phyloP scores from a whole-genome alignment of 495 filamentous ascomycete species.

The Ascodesmis nigricans region DNA sequence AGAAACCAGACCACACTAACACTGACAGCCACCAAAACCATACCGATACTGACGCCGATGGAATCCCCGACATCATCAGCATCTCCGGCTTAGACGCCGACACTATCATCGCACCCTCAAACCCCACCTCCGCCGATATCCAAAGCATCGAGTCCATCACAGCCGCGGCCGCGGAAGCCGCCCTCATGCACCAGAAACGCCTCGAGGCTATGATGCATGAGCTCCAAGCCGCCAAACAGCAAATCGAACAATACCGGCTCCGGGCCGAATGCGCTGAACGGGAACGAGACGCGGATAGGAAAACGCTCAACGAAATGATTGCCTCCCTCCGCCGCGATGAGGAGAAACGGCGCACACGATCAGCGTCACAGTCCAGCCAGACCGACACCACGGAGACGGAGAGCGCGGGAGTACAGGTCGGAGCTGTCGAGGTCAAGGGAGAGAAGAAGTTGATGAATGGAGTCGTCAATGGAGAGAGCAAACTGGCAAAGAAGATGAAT shows the following conservation, averaged over 20 bases:
- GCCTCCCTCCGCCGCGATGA: constrained; percentile 53
- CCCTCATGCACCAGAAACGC: constrained; percentile 40
- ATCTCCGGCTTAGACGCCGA: constrained; percentile 24
- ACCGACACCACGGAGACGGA: constrained; percentile 25
- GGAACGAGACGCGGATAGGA: constrained; percentile 42
- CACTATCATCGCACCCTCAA: constrained; percentile 6
- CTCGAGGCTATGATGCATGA: constrained; percentile 61
- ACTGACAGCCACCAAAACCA: constrained; percentile 7
- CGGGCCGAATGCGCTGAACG: constrained; percentile 50
- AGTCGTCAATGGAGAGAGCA: too few species aligned
- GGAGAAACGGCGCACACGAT: constrained; percentile 21
- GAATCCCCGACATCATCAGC: constrained; percentile 19
- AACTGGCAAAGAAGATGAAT: too few species aligned
- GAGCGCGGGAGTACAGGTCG: constrained; percentile 14
- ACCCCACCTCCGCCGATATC: constrained; percentile 18
- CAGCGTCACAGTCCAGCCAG: constrained; percentile 13
- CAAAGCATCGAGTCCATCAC: constrained; percentile 23
- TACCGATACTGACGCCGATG: constrained; percentile 14
- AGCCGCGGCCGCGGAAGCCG: constrained; percentile 27
- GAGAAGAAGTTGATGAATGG: too few species aligned
- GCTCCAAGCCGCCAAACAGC: constrained; percentile 59
- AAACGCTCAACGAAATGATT: constrained; percentile 73
- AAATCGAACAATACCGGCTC: constrained; percentile 53
- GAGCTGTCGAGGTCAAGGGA: constrained; percentile 11
- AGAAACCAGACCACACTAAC: constrained; percentile 1